Evolutionary conservation across 768 basidiomycete genomes (phyloP).

Genomic region (Dentipellis fragilis): DNA sequence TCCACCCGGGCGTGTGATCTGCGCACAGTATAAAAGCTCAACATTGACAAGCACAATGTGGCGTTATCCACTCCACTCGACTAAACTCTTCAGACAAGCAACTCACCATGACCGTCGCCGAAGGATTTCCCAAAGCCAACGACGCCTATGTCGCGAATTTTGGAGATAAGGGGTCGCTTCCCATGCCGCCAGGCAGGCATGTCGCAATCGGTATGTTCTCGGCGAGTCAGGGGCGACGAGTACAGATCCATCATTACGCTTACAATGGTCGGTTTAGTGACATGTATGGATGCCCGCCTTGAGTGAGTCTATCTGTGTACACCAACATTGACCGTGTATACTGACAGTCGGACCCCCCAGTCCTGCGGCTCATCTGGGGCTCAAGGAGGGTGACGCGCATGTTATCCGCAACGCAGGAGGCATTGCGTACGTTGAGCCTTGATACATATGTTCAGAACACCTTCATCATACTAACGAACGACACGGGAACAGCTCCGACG

Average conservation of each 20-base stretch:
- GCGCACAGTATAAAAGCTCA: not conserved
- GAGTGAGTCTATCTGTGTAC: conserved; percentile 30
- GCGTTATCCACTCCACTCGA: too few species aligned
- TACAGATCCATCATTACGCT: too few species aligned
- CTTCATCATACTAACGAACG: not conserved
- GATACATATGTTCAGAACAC: not conserved
- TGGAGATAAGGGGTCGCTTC: conserved; percentile 30
- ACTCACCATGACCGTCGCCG: conserved; percentile 10
- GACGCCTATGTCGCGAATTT: conserved; percentile 37
- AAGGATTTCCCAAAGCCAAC: conserved; percentile 31
- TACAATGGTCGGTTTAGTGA: conserved; percentile 27
- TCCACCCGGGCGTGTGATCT: not conserved
- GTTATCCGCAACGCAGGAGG: conserved; percentile 69
- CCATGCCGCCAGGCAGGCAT: conserved; percentile 33
- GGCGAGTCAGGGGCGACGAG: too few species aligned
- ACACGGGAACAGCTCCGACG: conserved; percentile 37
- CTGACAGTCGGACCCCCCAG: conserved; percentile 22
- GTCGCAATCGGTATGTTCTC: conserved; percentile 26
- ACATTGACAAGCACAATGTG: too few species aligned
- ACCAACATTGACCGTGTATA: not conserved
- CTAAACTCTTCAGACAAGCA: not conserved
- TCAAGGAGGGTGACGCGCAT: conserved; percentile 63
- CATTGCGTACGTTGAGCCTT: conserved; percentile 29
- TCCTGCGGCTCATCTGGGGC: conserved; percentile 47
- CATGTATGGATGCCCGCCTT: conserved; percentile 69